A percentile compares a stretch with the other conserved stretches of the same genome.
phyloP scores from a whole-genome alignment of 257 asterid genomes.

The Nicotiana knightiana region DNA sequence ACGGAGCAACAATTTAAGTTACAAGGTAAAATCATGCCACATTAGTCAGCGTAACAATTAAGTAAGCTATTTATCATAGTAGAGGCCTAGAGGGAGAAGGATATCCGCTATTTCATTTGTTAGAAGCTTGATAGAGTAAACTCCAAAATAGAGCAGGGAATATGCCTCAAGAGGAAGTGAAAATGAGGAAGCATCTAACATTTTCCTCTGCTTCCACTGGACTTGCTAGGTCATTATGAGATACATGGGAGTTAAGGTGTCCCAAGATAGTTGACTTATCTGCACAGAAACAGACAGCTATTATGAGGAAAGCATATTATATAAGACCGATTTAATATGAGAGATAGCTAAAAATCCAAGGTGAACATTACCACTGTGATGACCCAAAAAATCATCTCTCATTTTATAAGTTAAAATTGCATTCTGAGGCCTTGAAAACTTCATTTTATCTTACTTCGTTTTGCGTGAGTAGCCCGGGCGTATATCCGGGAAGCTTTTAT shows the following conservation, averaged over 20 bases:
- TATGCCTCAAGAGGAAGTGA: slow-evolving; percentile 7
- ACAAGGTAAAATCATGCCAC: background rate
- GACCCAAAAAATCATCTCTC: too few relatives aligned
- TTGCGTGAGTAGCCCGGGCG: too few relatives aligned
- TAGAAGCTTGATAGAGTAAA: background rate
- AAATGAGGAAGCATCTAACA: slow-evolving; percentile 40
- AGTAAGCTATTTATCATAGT: background rate
- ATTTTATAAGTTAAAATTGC: too few relatives aligned
- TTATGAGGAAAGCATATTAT: background rate
- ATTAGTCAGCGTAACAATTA: background rate
- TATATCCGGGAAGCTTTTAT: too few relatives aligned
- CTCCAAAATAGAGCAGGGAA: background rate
- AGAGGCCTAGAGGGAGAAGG: background rate
- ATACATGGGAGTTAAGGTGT: slow-evolving; percentile 26
- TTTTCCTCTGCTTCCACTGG: slow-evolving; percentile 34
- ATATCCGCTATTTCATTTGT: background rate
- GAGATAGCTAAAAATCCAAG: background rate
- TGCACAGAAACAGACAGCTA: slow-evolving; percentile 18
- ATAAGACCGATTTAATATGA: background rate
- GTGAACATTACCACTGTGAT: background rate
- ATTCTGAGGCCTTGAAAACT: too few relatives aligned
- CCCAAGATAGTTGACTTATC: slow-evolving; percentile 34
- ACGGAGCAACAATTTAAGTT: background rate
- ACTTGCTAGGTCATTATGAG: slow-evolving; percentile 31
- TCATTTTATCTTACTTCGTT: too few relatives aligned